Percentiles rank a stretch among this genome's conserved stretches.
phyloP scores from a whole-genome alignment of 2,329 filamentous ascomycete genomes.

The Penicillium psychrosexuale region DNA sequence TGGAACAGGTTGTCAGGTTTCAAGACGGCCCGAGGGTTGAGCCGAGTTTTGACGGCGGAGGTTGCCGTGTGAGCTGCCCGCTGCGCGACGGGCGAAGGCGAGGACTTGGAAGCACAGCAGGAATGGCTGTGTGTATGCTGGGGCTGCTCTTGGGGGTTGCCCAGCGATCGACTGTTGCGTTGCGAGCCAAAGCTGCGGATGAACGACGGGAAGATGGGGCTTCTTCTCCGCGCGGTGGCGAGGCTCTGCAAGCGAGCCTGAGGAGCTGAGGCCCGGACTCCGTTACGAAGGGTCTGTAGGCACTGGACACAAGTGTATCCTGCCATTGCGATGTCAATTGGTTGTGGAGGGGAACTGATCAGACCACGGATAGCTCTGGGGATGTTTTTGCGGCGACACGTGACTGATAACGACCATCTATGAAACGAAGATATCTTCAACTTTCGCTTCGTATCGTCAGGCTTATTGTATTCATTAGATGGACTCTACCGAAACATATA shows the following conservation, averaged over 20 bases:
- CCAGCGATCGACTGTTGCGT: constrained; percentile 21
- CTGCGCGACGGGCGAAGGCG: constrained; percentile 23
- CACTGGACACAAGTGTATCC: constrained; percentile 43
- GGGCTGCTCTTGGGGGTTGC: constrained; percentile 17
- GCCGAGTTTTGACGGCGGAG: constrained; percentile 27
- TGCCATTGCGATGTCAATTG: constrained; percentile 33
- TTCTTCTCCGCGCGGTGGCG: constrained; percentile 24
- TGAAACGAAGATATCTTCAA: neutral
- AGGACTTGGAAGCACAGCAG: constrained; percentile 8
- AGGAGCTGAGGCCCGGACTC: constrained; percentile 23
- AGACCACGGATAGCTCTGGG: constrained; percentile 6
- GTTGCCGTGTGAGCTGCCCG: constrained; percentile 28
- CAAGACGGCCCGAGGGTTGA: constrained; percentile 48
- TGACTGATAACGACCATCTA: constrained; percentile 11
- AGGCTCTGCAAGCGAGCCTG: constrained; percentile 25
- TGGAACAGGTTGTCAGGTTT: constrained; percentile 85
- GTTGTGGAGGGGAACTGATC: constrained; percentile 6
- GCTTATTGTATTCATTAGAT: neutral
- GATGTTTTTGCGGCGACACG: constrained; percentile 15
- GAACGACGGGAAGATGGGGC: constrained; percentile 23
- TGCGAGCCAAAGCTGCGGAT: constrained; percentile 30
- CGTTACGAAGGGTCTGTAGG: constrained; percentile 35
- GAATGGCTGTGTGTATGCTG: constrained; percentile 14
- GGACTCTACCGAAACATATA: neutral
- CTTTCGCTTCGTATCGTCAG: neutral